Evolutionary conservation across 2,329 filamentous ascomycete genomes (phyloP).

Genomic region (Ceratocystis cubensis): DNA sequence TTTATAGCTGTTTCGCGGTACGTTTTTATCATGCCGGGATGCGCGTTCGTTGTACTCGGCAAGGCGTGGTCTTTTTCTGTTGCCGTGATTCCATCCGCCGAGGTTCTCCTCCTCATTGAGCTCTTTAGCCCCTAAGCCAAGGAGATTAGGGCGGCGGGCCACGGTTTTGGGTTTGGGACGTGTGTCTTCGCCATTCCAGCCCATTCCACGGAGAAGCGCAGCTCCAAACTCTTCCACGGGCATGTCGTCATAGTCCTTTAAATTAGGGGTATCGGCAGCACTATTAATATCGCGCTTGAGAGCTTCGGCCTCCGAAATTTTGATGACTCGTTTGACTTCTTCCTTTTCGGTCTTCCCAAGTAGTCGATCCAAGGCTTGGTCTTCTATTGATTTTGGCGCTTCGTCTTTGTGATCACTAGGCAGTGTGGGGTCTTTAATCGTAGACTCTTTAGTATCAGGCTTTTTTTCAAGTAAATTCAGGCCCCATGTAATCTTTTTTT

Average conservation of each 20-base stretch:
- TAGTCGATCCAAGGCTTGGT: conserved; percentile 53
- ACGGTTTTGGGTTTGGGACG: conserved; percentile 46
- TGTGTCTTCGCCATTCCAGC: conserved; percentile 64
- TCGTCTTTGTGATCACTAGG: conserved; percentile 10
- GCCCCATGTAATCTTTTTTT: conserved; percentile 45
- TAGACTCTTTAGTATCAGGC: neutral
- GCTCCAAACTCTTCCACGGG: conserved; percentile 93
- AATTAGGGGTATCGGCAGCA: conserved; percentile 61
- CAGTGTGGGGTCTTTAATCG: neutral
- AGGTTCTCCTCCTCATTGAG: conserved; percentile 59
- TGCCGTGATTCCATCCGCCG: conserved; percentile 66
- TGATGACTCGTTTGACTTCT: conserved; percentile 41
- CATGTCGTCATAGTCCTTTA: conserved; percentile 77
- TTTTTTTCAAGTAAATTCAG: conserved; percentile 25
- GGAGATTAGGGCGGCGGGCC: conserved; percentile 61
- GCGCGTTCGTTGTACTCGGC: conserved; percentile 36
- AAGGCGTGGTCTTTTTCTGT: conserved; percentile 36
- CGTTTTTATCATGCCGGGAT: conserved; percentile 28
- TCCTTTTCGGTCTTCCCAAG: conserved; percentile 38
- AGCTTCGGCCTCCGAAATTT: conserved; percentile 49
- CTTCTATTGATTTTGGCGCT: conserved; percentile 29
- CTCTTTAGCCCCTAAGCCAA: conserved; percentile 82
- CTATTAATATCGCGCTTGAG: conserved; percentile 57
- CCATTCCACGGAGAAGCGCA: conserved; percentile 82
- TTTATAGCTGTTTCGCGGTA: conserved; percentile 36